Evolutionary conservation across 2,329 filamentous ascomycete species (phyloP).

Genomic region (Neonectria neomacrospora): DNA sequence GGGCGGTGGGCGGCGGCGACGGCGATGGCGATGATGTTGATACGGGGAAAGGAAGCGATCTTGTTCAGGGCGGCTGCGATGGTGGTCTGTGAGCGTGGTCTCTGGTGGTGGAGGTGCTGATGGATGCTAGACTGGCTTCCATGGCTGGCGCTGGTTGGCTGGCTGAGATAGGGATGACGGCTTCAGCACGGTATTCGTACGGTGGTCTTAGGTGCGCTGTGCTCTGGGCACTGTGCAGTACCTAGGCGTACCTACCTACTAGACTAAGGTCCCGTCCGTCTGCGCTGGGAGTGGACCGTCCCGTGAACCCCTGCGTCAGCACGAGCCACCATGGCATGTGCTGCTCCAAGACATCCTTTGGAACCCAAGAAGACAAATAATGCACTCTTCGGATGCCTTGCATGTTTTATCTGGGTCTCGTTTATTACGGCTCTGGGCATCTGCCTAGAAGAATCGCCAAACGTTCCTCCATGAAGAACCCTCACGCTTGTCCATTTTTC

Average conservation of each 20-base stretch:
- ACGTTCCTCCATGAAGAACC: neutral
- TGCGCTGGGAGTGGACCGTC: constrained; percentile 19
- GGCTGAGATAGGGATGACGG: constrained; percentile 17
- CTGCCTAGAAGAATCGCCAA: too few species aligned
- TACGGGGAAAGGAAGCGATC: constrained; percentile 12
- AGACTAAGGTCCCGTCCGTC: neutral
- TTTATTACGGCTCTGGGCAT: too few species aligned
- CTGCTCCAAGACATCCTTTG: constrained; percentile 3
- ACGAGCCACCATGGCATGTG: constrained; percentile 41
- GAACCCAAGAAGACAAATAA: neutral
- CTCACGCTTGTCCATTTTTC: neutral
- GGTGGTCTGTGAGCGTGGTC: constrained; percentile 19
- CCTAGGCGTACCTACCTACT: neutral
- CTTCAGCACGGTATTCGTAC: constrained; percentile 1
- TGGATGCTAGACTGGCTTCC: constrained; percentile 21
- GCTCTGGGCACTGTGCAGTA: neutral
- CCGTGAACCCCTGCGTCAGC: constrained; percentile 41
- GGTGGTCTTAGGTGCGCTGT: neutral
- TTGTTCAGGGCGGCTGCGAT: constrained; percentile 14
- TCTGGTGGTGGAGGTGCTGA: constrained; percentile 2
- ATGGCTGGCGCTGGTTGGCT: constrained; percentile 24
- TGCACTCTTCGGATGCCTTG: neutral
- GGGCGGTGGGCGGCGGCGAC: constrained; percentile 20
- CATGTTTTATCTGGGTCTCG: too few species aligned
- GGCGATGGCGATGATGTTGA: constrained; percentile 22